These are phyloP conservation scores for Cephalotrichum gorgonifer DNA, from an alignment of 2,329 filamentous ascomycete species.

Conservation along the genomic window DNA sequence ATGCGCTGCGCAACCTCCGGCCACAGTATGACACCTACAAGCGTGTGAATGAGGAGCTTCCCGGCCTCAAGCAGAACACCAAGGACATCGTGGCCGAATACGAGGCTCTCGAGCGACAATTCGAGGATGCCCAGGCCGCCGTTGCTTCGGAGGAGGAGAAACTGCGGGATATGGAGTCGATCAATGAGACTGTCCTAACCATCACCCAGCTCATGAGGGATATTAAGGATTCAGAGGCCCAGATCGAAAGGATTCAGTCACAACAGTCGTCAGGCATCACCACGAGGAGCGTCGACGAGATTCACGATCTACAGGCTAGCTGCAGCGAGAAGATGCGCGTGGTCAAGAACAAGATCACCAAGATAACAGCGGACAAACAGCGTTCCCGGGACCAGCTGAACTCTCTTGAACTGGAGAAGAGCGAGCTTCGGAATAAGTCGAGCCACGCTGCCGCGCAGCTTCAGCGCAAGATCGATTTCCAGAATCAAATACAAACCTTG, in stretches of 20 bases:
- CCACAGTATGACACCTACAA: constrained; percentile 65
- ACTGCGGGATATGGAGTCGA: constrained; percentile 62
- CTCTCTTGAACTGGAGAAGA: constrained; percentile 64
- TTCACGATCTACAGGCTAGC: constrained; percentile 63
- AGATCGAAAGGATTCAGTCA: constrained; percentile 64
- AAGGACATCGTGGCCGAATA: constrained; percentile 51
- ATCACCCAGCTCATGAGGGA: constrained; percentile 67
- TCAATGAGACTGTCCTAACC: constrained; percentile 64
- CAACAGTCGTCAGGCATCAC: constrained; percentile 58
- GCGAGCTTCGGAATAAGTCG: constrained; percentile 65
- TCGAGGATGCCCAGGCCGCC: constrained; percentile 58
- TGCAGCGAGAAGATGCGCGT: constrained; percentile 57
- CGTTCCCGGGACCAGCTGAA: constrained; percentile 58
- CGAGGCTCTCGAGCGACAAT: constrained; percentile 44
- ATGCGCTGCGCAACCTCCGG: constrained; percentile 50
- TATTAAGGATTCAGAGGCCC: constrained; percentile 57
- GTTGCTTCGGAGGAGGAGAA: constrained; percentile 55
- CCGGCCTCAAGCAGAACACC: constrained; percentile 54
- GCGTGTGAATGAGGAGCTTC: constrained; percentile 62
- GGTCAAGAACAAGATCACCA: constrained; percentile 53
- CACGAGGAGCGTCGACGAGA: constrained; percentile 68
- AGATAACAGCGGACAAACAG: constrained; percentile 61
- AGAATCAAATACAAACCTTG: constrained; percentile 61
- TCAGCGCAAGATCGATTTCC: constrained; percentile 67
- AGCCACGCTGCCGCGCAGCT: constrained; percentile 61